A percentile compares a stretch with the other conserved stretches of the same genome.
phyloP scores from a whole-genome alignment of 345 rosid species.

The Gossypium arboreum region DNA sequence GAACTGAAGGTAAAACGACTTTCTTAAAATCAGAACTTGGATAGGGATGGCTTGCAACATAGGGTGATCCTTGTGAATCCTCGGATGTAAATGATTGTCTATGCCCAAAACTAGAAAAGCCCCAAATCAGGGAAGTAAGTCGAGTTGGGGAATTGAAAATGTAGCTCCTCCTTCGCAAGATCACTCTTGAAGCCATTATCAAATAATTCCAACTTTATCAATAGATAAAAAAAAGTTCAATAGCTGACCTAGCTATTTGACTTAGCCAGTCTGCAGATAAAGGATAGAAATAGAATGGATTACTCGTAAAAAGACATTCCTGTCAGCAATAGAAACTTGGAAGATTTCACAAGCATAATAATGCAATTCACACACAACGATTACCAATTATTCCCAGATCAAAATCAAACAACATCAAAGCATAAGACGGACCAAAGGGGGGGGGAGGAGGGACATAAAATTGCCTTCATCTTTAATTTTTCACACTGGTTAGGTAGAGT shows the following conservation, averaged over 20 bases:
- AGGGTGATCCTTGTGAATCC: slow-evolving; percentile 19
- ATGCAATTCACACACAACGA: neutral
- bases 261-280: slow-evolving; percentile 23
- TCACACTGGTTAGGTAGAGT: neutral
- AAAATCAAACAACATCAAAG: neutral
- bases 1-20: slow-evolving; percentile 26
- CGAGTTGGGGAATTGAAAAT: slow-evolving; percentile 34
- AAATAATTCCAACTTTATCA: slow-evolving; percentile 8
- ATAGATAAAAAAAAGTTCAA: neutral
- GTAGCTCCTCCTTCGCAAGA: slow-evolving; percentile 49
- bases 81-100: slow-evolving; percentile 26
- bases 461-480: neutral
- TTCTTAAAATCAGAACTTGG: slow-evolving; percentile 23
- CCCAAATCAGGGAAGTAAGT: slow-evolving; percentile 30
- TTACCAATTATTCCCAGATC: neutral
- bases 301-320: neutral
- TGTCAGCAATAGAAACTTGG: neutral
- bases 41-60: slow-evolving; percentile 20
- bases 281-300: neutral
- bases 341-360: neutral
- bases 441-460: neutral
- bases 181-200: slow-evolving; percentile 67
- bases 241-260: slow-evolving; percentile 25
- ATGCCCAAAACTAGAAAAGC: slow-evolving; percentile 37
- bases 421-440: neutral